These are phyloP conservation scores for Stellera chamaejasme DNA, from an alignment of 345 rosid species.

Conservation along the genomic window DNA sequence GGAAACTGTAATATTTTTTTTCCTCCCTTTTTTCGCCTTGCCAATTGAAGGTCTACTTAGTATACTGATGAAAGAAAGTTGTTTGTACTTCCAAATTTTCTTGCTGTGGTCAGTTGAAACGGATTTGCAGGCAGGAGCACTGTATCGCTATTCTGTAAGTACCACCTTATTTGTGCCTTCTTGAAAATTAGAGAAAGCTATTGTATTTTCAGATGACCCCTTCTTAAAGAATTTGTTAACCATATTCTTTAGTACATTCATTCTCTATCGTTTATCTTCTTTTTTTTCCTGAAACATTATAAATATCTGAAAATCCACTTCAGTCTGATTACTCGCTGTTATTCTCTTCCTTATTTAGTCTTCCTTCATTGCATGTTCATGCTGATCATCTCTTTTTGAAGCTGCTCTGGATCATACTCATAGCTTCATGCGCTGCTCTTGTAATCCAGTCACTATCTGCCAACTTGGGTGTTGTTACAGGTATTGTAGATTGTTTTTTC, in stretches of 20 bases:
- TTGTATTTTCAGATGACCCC: too few relatives aligned
- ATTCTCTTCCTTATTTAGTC: background rate
- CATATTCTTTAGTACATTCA: conserved; percentile 1
- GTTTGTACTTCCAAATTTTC: background rate
- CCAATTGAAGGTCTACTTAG: too few relatives aligned
- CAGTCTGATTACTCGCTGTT: background rate
- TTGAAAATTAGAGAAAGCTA: too few relatives aligned
- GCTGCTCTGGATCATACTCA: conserved; percentile 91
- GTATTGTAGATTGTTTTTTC: conserved; percentile 17
- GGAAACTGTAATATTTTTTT: conserved; percentile 69
- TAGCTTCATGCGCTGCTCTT: conserved; percentile 92
- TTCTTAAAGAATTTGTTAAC: too few relatives aligned
- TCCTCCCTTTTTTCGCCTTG: background rate
- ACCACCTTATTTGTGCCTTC: background rate
- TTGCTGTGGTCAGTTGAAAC: conserved; percentile 63
- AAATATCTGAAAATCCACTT: background rate
- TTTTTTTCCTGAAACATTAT: background rate
- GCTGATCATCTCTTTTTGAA: conserved; percentile 19
- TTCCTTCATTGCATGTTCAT: background rate
- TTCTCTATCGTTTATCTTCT: too few relatives aligned
- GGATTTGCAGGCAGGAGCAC: conserved; percentile 91
- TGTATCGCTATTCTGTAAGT: conserved; percentile 69
- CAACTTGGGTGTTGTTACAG: conserved; percentile 94
- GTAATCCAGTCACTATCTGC: conserved; percentile 90
- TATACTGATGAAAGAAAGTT: too few relatives aligned